Base-by-base conservation (phyloP, 495 filamentous ascomycete genomes). In the Glutinoglossum americanum region DNA sequence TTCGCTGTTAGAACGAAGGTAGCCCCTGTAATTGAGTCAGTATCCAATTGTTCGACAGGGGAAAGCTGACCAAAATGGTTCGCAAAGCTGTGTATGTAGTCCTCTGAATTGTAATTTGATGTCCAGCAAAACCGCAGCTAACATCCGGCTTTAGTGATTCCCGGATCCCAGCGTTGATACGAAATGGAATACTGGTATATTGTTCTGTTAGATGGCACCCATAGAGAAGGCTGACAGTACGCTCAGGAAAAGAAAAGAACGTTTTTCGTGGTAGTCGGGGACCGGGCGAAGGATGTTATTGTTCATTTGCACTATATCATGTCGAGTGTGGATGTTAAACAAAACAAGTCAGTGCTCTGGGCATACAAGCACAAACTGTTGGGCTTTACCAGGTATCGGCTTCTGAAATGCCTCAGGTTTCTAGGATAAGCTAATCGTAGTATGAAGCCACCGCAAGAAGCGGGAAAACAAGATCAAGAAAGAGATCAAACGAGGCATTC, bases 351-450 rank as follows among this genome's bases (percentile, higher is more conserved):
- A 11, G 88, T 99, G 3, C 74, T 99, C 17, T 99, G 93, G 93
- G 89, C 93, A n/a, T 99, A 99, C 72, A 96, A 97, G 71, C 93
- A 94, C 68, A 89, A 97, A 67, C 77, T 99, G 0, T 73, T 99
- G 32, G 88, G 88, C 30, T 98, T 98, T 69, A 92, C 87, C 11
- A 79, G 74, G 71, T 79, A 33, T 35, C 61, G 28, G 51, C 19
- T 21, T 9, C 35, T 9, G 37, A 23, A 4, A 2, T 5, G 15
- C 55, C 53, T 28, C n/a, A 19, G 9, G 21, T 30, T 15, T 27
- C 44, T 28, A 9, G 27, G 35, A 10, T 7, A 19, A 37, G 28
- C 59, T 64, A 54, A 62, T 51, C 26, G 53, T 33, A 23, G 27
- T 58, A 26, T 5, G 30, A 47, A 88, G 84, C 69, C 88, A 99